Conservation (phyloP, 2,329 filamentous ascomycete genomes). For the Cercospora berteroae region DNA sequence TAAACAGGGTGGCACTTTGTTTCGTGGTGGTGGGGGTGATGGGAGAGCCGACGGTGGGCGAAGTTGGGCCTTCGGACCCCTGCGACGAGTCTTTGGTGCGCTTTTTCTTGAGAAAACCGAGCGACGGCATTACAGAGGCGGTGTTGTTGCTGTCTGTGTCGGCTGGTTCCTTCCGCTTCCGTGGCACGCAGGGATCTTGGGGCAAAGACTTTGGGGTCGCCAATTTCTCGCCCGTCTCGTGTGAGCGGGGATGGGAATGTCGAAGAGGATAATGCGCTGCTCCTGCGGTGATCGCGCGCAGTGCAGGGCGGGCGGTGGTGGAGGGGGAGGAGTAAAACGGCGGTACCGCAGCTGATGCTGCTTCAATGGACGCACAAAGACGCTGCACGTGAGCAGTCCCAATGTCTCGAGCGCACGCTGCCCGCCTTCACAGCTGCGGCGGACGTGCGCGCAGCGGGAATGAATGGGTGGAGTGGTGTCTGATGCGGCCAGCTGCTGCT, state of each 20-base stretch:
- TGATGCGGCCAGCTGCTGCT: background rate
- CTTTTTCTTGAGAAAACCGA: constrained; percentile 98
- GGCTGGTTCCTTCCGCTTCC: constrained; percentile 26
- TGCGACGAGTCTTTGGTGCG: constrained; percentile 80
- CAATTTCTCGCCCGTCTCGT: constrained; percentile 21
- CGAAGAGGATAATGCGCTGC: background rate
- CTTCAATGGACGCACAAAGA: constrained; percentile 8
- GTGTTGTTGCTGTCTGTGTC: constrained; percentile 13
- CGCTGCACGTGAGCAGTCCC: background rate
- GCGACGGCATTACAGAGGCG: constrained; percentile 71
- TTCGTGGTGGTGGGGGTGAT: constrained; percentile 52
- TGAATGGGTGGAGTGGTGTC: background rate
- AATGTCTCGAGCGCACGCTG: background rate
- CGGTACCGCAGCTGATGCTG: constrained; percentile 5
- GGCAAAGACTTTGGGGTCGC: constrained; percentile 17
- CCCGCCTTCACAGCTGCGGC: background rate
- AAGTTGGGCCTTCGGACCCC: constrained; percentile 59
- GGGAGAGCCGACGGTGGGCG: constrained; percentile 49
- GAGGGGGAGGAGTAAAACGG: constrained; percentile 7
- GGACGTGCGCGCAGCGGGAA: background rate
- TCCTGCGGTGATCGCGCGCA: background rate
- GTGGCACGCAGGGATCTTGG: constrained; percentile 25
- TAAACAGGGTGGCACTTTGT: constrained; percentile 27
- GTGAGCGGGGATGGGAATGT: constrained; percentile 17
- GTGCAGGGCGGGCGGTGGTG: background rate